Base-by-base conservation (phyloP, 768 basidiomycete species). In the Phylloporus sp. region DNA sequence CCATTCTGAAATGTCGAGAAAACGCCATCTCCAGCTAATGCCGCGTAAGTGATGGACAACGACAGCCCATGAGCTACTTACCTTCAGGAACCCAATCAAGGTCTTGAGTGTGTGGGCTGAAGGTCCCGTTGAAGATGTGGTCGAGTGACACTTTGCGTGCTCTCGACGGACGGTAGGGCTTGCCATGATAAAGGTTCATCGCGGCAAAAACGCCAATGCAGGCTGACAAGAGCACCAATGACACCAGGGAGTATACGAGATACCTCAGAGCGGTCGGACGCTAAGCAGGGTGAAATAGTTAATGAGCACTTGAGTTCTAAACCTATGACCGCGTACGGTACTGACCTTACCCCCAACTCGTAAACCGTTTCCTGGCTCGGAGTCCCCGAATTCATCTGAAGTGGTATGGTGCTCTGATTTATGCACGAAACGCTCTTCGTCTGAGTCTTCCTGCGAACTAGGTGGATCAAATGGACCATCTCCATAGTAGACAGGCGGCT, bases 71-170 rank as follows among this genome's bases (percentile, higher is more conserved):
- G 13, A 16, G 26, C 8, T 36, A 60, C 80, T 35, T 55, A 92
- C 95, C 95, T 80, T 97, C 94, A 9, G 87, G 82, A 26, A 98
- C 86, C 97, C 97, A 99, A 39, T 83, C 76, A 29, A 99, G 66
- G 20, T 60, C 59, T 43, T 76, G 74, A 2, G 64, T 59, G 4
- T 76, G 63, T 2, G 75, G 69, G 15, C 29, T 54, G 63, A 97
- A 98, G 2, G 95, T 97, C 4, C 91, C 92, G 64, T 97, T 95
- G 73, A 92, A 93, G 45, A 97, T 69, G 65, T 94, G 87, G 63
- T 97, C 91, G 78, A 98, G 82, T 5, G 86, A 86, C 27, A 97
- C 75, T 58, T 81, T 88, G 52, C 74, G 75, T 31, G 67, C 75
- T 2, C 90, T 88, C 24, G 76, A 74, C 6, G 74, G 60, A 60